Conservation (phyloP, 2,329 filamentous ascomycete genomes). For the Meredithiella fracta region DNA sequence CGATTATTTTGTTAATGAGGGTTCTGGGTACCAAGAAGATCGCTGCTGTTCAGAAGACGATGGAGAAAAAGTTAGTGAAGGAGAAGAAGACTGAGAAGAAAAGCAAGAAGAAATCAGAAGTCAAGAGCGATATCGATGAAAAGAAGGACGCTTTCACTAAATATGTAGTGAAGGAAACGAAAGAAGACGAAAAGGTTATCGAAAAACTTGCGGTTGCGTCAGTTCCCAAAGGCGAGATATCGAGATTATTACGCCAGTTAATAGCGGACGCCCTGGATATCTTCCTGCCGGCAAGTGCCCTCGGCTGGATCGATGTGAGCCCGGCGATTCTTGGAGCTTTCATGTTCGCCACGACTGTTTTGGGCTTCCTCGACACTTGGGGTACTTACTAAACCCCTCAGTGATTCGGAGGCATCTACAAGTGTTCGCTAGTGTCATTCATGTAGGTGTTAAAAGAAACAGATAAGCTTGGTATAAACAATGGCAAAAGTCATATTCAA, state of each 20-base stretch:
- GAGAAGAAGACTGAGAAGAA: conserved; percentile 22
- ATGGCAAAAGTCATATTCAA: too few relatives aligned
- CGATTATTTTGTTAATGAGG: conserved; percentile 26
- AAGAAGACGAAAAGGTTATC: background rate
- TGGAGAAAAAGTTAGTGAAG: conserved; percentile 19
- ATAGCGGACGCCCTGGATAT: conserved; percentile 45
- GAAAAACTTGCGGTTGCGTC: too few relatives aligned
- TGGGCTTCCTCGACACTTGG: conserved; percentile 48
- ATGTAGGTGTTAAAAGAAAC: too few relatives aligned
- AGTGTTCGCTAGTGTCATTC: too few relatives aligned
- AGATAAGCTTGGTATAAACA: background rate
- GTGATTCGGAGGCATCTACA: background rate
- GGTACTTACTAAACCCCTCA: conserved; percentile 23
- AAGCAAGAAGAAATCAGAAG: conserved; percentile 16
- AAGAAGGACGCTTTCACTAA: background rate
- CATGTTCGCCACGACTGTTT: conserved; percentile 44
- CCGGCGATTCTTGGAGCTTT: conserved; percentile 37
- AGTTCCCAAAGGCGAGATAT: too few relatives aligned
- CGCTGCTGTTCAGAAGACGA: conserved; percentile 15
- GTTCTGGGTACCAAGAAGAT: conserved; percentile 21
- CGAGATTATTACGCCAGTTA: conserved; percentile 27
- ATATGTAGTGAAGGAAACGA: background rate
- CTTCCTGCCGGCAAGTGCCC: conserved; percentile 39
- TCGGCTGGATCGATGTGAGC: conserved; percentile 43
- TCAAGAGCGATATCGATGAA: background rate